Evolutionary conservation across 2,329 filamentous ascomycete species (phyloP), one percentile per base, ranked within the genome.

Genomic region (Fusarium sp.): DNA sequence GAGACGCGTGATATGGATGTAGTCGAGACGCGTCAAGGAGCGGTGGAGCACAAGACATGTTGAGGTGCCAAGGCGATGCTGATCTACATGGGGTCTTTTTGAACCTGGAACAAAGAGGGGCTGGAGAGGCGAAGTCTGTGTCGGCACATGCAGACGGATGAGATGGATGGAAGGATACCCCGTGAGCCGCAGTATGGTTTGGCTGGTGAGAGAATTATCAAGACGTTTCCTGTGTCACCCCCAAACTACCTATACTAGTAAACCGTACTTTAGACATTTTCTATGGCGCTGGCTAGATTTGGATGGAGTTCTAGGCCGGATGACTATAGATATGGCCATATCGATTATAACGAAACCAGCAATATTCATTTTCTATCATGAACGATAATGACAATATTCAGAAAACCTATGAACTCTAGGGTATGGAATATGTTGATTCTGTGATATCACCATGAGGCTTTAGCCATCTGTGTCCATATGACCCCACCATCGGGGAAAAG

Each of bases 1-100:
- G 48, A 58, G 61, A 73, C 71, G 72, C 66, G 73, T 74, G 60
- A 58, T 72, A 75, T 72, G 57, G 52, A 48, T 40, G 46, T 53
- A 42, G 38, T 43, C 50, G 39, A 71, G 71, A 69, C 73, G 68
- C 71, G 73, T 68, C 56, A 34, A 50, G 53, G 58, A 57, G 51
- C 46, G 34, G 72, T 66, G 67, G 65, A 52, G 40, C 33, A 55
- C 34, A 44, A 44, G 50, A 28, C 40, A 53, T 45, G 46, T 26
- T 22, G 42, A 57, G 33, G 36, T 66, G 45, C 46, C 28, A 63
- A 39, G 33, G 26, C 14, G 18, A 55, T 55, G 33, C 40, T 44
- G 58, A 70, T 73, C 24, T 68, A 46, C 68, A 74, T 62, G 63
- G 58, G 53, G 48, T 54, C 65, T 54, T 66, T 46, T 54, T 20